Evolutionary conservation across 2,329 filamentous ascomycete species (phyloP).

Genomic region (Coniochaeta sp.): DNA sequence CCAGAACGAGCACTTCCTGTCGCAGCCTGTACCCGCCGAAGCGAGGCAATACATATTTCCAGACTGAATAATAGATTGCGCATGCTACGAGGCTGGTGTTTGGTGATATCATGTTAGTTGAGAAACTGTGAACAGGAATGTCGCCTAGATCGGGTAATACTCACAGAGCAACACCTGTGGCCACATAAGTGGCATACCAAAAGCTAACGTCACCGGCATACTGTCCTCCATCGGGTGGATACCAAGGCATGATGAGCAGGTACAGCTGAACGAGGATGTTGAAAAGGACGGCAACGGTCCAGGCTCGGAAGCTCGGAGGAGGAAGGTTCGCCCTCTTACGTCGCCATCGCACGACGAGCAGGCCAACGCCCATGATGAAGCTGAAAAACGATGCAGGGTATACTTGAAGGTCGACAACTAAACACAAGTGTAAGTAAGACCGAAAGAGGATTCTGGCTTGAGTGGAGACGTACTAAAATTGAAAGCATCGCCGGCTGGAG

Average conservation of each 20-base stretch:
- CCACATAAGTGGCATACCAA: conserved; percentile 65
- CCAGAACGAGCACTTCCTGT: conserved; percentile 36
- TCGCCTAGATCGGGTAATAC: conserved; percentile 21
- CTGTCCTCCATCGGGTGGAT: conserved; percentile 52
- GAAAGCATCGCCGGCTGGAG: conserved; percentile 57
- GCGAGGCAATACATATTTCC: conserved; percentile 36
- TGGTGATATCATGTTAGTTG: not conserved
- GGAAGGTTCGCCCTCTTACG: conserved; percentile 42
- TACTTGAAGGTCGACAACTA: conserved; percentile 49
- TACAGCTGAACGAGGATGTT: conserved; percentile 53
- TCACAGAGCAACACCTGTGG: conserved; percentile 57
- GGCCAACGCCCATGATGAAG: conserved; percentile 46
- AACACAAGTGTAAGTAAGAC: not conserved
- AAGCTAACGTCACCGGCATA: conserved; percentile 62
- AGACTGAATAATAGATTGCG: conserved; percentile 40
- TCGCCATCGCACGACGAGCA: conserved; percentile 49
- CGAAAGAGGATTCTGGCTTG: not conserved
- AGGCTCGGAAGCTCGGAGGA: conserved; percentile 47
- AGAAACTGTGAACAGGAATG: not conserved
- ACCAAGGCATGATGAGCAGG: conserved; percentile 64
- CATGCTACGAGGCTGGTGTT: conserved; percentile 26
- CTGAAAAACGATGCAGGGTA: conserved; percentile 55
- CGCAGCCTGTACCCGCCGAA: conserved; percentile 35
- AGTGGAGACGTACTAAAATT: conserved; percentile 41
- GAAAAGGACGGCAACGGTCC: conserved; percentile 51